Evolutionary conservation across 371 early-diverging fungal genomes (phyloP), one percentile per base, ranked within the genome.

Genomic region (Rhizopus arrhizus): DNA sequence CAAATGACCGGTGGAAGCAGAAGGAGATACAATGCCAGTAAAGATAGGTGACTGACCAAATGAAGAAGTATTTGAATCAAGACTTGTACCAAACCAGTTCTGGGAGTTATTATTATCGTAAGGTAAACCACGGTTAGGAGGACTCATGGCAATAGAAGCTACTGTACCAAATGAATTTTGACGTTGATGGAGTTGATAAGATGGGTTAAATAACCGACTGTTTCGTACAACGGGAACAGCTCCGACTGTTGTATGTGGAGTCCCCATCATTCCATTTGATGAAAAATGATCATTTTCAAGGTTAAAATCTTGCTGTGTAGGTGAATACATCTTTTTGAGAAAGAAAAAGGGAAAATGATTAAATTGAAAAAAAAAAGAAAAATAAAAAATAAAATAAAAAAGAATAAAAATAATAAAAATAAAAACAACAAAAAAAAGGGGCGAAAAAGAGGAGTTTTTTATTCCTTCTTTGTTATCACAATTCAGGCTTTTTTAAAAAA

Each of bases 31-130:
- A 38, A 68, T 62, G 3, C 64, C 64, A 34, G 49, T 53, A 60
- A 74, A 70, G 22, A 70, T 63, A 28, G 76, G 76, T 0, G 69
- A 68, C 47, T 72, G 72, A 12, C 72, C 69, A 52, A 72, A 72
- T 1, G 72, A 72, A 8, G 69, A 65, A 3, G 68, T 61, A n/a
- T 61, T 72, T 6, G 72, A 72, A 31, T 72, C 72, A n/a, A 72
- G 15, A 55, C 69, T 68, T 49, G 72, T 72, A 5, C 72, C 66
- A 58, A 72, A 65, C 72, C 72, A 72, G 64, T 65, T 62, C 45
- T 69, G 70, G 32, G 68, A 56, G 40, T 67, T 68, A 33, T 59
- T 56, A 29, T 41, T 34, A 36, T 43, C 43, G 33, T 58, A 58
- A 6, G 54, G 58, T 49, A 64, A 50, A 43, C 50, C 56, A 38